Conservation (phyloP, 352 stramenopile species). For the Phytophthora foliorum region DNA sequence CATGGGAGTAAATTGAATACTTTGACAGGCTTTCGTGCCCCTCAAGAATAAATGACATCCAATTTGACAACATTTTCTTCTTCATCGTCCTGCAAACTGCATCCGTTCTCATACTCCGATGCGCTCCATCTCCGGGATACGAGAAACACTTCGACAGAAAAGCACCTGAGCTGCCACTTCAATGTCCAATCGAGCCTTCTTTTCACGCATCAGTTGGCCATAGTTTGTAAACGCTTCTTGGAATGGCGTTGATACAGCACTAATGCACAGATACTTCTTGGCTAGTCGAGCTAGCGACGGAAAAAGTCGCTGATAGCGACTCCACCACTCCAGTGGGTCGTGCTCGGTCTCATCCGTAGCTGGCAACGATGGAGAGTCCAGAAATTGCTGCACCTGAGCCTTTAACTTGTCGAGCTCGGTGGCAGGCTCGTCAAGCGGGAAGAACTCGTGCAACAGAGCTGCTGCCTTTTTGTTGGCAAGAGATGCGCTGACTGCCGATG, state of each 20-base stretch:
- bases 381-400: conserved; percentile 72
- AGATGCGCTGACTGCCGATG: neutral
- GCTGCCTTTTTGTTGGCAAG: conserved; percentile 35
- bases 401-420: conserved; percentile 74
- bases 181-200: conserved; percentile 81
- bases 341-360: conserved; percentile 77
- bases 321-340: conserved; percentile 88
- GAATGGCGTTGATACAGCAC: conserved; percentile 77
- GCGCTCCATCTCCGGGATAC: conserved; percentile 87
- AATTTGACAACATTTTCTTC: neutral
- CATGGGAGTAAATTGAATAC: neutral
- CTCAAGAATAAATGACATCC: neutral
- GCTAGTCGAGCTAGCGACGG: conserved; percentile 74
- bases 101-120: conserved; percentile 67
- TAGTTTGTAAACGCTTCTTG: conserved; percentile 86
- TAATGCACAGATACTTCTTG: conserved; percentile 84
- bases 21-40: neutral
- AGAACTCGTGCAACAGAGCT: conserved; percentile 68
- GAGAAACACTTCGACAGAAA: conserved; percentile 81
- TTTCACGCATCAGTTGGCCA: conserved; percentile 80
- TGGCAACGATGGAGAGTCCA: conserved; percentile 73
- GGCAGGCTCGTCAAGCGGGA: conserved; percentile 61
- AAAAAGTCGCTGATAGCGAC: conserved; percentile 75
- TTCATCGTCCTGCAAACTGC: neutral
- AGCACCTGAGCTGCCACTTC: conserved; percentile 82